Base-by-base conservation (phyloP, 2,329 filamentous ascomycete genomes). In the Coniosporium tulheliwenetii region DNA sequence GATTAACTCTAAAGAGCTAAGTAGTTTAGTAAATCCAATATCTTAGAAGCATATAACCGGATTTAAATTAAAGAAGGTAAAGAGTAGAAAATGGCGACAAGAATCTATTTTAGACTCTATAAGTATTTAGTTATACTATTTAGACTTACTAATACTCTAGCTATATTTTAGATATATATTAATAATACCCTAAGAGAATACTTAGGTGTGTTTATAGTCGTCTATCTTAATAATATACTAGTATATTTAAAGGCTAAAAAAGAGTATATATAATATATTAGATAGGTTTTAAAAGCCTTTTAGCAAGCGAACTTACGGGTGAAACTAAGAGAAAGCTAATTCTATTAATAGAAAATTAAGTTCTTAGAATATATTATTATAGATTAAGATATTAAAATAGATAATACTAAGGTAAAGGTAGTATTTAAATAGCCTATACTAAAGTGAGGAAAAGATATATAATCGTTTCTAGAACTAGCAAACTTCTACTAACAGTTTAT, bases 111-210 rank as follows among this genome's bases (percentile, higher is more conserved):
- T 43, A 46, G 54, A 33, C 42, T 49, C 3, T 64, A 47, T 43
- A 40, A 65, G 43, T 64, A 52, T 33, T 37, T 53, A 32, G 50
- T 65, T 10, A 53, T 56, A 44, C 45, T 37, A 8, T 57, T 58
- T 47, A 34, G 43, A 16, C 37, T 45, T 7, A 39, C 38, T 12
- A 43, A 45, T 30, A 26, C 41, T 2, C 38, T 19, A 16, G 13
- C 34, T 15, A 32, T 36, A 1, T 46, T 42, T 10, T 39, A 48
- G 15, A 19, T 26, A 10, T 38, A 39, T 31, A 45, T 45, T 35
- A 58, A 60, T 37, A 39, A 44, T 13, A 40, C 41, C 2, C 43
- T 59, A 7, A 7, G 36, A 2, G 34, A 43, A 2, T 46, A 41
- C 16, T 39, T 57, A 0, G 44, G 58, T 36, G 16, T 45, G 4